phyloP scores from a whole-genome alignment of 2,329 filamentous ascomycete species.

The Fusarium longipes region DNA sequence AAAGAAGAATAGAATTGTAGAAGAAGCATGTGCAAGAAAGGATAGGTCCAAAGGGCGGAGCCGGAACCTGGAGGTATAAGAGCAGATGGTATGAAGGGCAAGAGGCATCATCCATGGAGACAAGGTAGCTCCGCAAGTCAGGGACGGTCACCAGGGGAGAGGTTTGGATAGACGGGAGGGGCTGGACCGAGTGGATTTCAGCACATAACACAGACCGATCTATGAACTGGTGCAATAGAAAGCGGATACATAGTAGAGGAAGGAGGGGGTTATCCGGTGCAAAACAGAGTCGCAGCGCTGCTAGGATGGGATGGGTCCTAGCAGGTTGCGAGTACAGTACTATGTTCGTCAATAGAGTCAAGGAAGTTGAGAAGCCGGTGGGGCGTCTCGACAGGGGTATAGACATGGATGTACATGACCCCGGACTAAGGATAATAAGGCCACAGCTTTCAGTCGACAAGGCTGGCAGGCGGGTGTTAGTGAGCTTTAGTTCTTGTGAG shows the following conservation, averaged over 20 bases:
- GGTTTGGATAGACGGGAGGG: constrained; percentile 45
- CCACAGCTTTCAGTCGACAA: constrained; percentile 42
- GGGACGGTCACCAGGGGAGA: constrained; percentile 44
- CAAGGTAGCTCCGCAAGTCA: constrained; percentile 41
- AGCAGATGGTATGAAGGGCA: constrained; percentile 44
- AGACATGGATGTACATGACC: constrained; percentile 35
- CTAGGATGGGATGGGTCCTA: constrained; percentile 37
- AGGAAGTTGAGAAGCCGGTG: constrained; percentile 42
- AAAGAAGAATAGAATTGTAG: constrained; percentile 41
- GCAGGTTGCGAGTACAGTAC: constrained; percentile 37
- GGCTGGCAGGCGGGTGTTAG: constrained; percentile 33
- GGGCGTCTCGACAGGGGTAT: constrained; percentile 30
- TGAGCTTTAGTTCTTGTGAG: constrained; percentile 14
- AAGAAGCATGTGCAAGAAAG: constrained; percentile 38
- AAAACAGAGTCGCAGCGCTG: constrained; percentile 44
- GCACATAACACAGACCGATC: constrained; percentile 47
- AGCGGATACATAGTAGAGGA: constrained; percentile 29
- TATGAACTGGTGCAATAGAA: constrained; percentile 41
- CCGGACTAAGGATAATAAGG: constrained; percentile 44
- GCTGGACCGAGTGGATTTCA: constrained; percentile 42
- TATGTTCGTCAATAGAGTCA: constrained; percentile 43
- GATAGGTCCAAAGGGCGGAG: constrained; percentile 42
- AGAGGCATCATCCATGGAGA: constrained; percentile 48
- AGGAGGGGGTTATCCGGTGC: constrained; percentile 32
- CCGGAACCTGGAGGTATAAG: constrained; percentile 49